Base-by-base conservation (phyloP, 2,329 filamentous ascomycete genomes). In the Exophiala phaeomuriformis region DNA sequence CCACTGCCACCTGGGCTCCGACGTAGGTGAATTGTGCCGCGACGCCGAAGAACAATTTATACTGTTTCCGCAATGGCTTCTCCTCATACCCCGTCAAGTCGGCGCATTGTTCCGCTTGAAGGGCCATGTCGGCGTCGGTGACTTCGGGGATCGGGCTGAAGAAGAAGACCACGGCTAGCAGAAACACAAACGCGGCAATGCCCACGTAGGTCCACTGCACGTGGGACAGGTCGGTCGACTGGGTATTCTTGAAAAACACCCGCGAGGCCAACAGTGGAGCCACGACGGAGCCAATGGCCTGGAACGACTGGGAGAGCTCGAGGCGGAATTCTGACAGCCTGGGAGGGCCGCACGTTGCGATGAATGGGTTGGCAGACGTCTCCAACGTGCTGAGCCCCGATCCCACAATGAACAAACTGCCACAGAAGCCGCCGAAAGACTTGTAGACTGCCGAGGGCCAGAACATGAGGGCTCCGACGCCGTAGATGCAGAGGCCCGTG, bases 151-250 rank as follows among this genome's bases (percentile, higher is more conserved):
- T 79, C 1, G 77, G 76, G 5, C 81, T 79, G 39, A 87, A 66
- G 69, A 81, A 84, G 67, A 88, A 86, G n/a, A 84, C 71, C 3
- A 75, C 67, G 0, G 82, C 86, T 2, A 90, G 75, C 2, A 81
- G 63, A 59, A 82, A 81, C 32, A 89, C 86, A 58, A 89, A 89
- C 64, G 78, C 73, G 2, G 83, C 88, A 56, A 91, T 85, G 51
- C 83, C 85, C n/a, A 93, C 77, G 62, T 93, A 93, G 0, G 87
- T 83, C 81, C 83, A 90, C 68, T 90, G 85, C 1, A 90, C 86
- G 52, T 83, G 82, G 59, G 76, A 75, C 2, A 93, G 75, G 1
- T 78, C 79, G 49, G 80, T 77, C 52, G 77, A 74, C 45, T 80
- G 78, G 5, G 86, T 76, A 8, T 76, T 72, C 52, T 77, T 79